Percentiles rank a stretch among this genome's conserved stretches.
These are phyloP conservation scores for Chaetomiaceae sp. DNA, from an alignment of 2,329 filamentous ascomycete genomes.

Conservation along the genomic window DNA sequence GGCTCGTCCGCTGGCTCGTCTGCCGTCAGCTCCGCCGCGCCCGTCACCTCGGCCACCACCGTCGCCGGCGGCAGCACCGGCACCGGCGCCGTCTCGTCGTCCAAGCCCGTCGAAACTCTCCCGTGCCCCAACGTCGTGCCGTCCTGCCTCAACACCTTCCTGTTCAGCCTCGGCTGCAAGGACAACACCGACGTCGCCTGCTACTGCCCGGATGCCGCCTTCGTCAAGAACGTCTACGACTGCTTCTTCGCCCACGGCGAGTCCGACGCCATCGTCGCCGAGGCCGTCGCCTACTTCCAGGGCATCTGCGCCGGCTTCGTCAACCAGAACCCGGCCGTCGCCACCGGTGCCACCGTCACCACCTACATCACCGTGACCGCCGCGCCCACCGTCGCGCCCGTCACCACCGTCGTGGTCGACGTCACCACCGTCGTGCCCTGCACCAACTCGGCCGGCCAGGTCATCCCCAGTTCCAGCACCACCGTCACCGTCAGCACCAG, in stretches of 20 bases:
- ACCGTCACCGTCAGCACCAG: constrained; percentile 41
- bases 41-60: constrained; percentile 37
- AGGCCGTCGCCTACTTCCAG: constrained; percentile 77
- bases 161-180: constrained; percentile 65
- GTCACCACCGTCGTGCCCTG: constrained; percentile 48
- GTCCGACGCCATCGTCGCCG: constrained; percentile 57
- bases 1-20: constrained; percentile 14
- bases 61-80: constrained; percentile 31
- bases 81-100: constrained; percentile 12
- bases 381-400: constrained; percentile 34
- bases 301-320: constrained; percentile 80
- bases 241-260: constrained; percentile 75
- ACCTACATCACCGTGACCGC: constrained; percentile 51
- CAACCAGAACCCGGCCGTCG: constrained; percentile 73
- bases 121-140: constrained; percentile 69
- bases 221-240: constrained; percentile 71
- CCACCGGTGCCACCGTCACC: constrained; percentile 63
- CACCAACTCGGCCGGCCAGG: constrained; percentile 40
- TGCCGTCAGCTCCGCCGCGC: constrained; percentile 5
- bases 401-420: constrained; percentile 43
- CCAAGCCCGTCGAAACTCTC: constrained; percentile 38
- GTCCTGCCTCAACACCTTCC: constrained; percentile 87
- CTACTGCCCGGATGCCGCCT: constrained; percentile 76
- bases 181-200: constrained; percentile 78
- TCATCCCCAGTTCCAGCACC: constrained; percentile 46